Conservation (phyloP, 139 green algal species). For the Chlamydomonas urium region DNA sequence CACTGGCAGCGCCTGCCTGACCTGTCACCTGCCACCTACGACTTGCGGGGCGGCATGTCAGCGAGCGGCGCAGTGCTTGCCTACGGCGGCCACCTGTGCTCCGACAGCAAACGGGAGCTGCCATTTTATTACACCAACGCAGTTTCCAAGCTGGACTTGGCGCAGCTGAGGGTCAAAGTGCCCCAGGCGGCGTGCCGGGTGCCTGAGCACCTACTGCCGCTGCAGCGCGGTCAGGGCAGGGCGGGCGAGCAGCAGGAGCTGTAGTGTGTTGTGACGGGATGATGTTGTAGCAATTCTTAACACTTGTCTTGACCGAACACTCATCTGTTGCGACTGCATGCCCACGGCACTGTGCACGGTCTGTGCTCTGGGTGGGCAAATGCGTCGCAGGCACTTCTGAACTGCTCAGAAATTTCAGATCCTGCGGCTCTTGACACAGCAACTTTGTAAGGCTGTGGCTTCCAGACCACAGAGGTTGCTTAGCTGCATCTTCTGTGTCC, state of each 20-base stretch:
- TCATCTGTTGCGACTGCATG: no score
- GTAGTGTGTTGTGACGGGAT: no score
- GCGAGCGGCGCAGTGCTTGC: conserved; percentile 2
- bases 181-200: background rate
- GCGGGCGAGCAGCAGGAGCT: background rate
- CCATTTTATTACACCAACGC: conserved; percentile 16
- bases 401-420: no score
- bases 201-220: background rate
- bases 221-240: background rate
- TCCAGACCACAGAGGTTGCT: no score
- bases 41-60: conserved; percentile 10
- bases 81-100: conserved; percentile 37
- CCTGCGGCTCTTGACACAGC: no score
- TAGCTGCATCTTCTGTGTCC: no score
- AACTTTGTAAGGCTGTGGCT: no score
- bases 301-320: no score
- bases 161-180: background rate
- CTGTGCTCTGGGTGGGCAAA: no score
- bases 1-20: conserved; percentile 29
- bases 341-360: no score
- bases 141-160: conserved; percentile 2
- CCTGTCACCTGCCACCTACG: conserved; percentile 25
- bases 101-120: background rate
- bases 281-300: no score
- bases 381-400: no score